A percentile compares a stretch with the other conserved stretches of the same genome.
phyloP scores from a whole-genome alignment of 2,329 filamentous ascomycete genomes.

The Chaetomiaceae sp. region DNA sequence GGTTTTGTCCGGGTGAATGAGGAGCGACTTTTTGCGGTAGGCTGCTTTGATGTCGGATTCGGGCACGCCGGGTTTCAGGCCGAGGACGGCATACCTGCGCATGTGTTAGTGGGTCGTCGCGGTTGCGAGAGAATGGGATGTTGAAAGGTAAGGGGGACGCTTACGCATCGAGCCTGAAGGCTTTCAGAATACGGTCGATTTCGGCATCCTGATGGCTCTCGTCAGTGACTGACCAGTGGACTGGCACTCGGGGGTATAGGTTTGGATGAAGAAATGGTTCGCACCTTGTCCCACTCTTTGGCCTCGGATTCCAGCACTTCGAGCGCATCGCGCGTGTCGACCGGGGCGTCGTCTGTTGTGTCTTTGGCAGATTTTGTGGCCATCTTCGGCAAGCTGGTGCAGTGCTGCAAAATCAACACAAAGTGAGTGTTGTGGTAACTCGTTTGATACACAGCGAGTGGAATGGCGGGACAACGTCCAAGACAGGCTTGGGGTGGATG shows the following conservation, averaged over 20 bases:
- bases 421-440: too few relatives aligned
- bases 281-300: constrained; percentile 86
- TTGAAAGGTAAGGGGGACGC: constrained; percentile 16
- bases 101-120: constrained; percentile 1
- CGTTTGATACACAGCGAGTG: too few relatives aligned
- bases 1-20: constrained; percentile 98
- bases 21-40: constrained; percentile 96
- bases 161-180: constrained; percentile 69
- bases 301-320: constrained; percentile 77
- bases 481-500: too few relatives aligned
- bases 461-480: too few relatives aligned
- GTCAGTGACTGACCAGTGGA: constrained; percentile 18
- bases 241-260: too few relatives aligned
- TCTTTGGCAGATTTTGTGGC: constrained; percentile 27
- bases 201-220: constrained; percentile 69
- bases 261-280: constrained; percentile 12
- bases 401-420: background rate
- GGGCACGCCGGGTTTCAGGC: constrained; percentile 89
- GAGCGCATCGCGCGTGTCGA: constrained; percentile 56
- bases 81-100: constrained; percentile 79
- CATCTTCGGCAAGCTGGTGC: constrained; percentile 15
- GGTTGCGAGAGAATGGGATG: background rate
- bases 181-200: constrained; percentile 88
- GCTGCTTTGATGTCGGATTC: constrained; percentile 92
- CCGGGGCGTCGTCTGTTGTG: constrained; percentile 50